phyloP scores from a whole-genome alignment of 768 basidiomycete species.

The Psilocybe cubensis region DNA sequence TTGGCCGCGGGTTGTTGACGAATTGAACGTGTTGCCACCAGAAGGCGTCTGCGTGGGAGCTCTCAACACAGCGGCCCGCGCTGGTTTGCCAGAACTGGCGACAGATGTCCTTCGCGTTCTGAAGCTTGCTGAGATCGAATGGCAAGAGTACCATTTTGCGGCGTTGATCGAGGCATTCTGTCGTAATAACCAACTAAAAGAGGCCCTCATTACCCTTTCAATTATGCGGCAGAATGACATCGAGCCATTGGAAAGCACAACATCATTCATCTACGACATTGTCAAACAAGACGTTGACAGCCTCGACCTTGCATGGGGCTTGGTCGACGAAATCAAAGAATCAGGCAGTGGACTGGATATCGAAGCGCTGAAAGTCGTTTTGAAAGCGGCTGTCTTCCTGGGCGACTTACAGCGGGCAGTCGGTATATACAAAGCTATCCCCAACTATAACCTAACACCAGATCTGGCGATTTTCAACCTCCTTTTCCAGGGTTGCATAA shows the following conservation, averaged over 20 bases:
- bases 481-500: slow-evolving; percentile 68
- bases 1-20: slow-evolving; percentile 64
- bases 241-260: slow-evolving; percentile 52
- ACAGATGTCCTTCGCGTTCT: slow-evolving; percentile 65
- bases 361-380: slow-evolving; percentile 64
- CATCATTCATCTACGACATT: slow-evolving; percentile 52
- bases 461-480: slow-evolving; percentile 69
- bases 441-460: slow-evolving; percentile 58
- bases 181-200: slow-evolving; percentile 55
- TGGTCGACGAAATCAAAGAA: slow-evolving; percentile 62
- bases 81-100: slow-evolving; percentile 73
- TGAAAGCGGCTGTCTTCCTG: slow-evolving; percentile 62
- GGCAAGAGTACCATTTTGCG: slow-evolving; percentile 76
- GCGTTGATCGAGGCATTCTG: slow-evolving; percentile 78
- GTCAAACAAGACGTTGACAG: slow-evolving; percentile 51
- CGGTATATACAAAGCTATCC: slow-evolving; percentile 70
- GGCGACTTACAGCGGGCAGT: slow-evolving; percentile 78
- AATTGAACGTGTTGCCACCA: slow-evolving; percentile 60
- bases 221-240: slow-evolving; percentile 62
- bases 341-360: slow-evolving; percentile 57
- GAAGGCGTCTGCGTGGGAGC: slow-evolving; percentile 76
- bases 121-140: slow-evolving; percentile 45
- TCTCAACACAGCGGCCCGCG: slow-evolving; percentile 73
- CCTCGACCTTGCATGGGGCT: slow-evolving; percentile 66
- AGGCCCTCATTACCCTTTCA: slow-evolving; percentile 62